These are phyloP conservation scores for Trichoderma hamatum DNA, from an alignment of 2,329 filamentous ascomycete genomes.

Conservation along the genomic window DNA sequence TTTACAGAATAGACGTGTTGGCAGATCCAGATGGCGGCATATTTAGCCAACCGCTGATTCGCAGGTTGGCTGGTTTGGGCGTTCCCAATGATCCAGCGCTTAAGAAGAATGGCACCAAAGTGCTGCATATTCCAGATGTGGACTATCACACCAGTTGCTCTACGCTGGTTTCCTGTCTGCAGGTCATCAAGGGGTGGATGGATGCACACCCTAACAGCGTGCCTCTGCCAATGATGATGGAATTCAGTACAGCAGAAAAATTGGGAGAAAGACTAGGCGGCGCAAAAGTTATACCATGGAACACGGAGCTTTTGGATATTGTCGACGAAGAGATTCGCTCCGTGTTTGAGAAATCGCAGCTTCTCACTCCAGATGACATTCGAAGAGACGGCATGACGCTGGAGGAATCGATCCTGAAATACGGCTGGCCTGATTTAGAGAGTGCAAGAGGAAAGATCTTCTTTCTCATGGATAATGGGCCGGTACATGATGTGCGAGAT, in stretches of 20 bases:
- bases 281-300: constrained; percentile 48
- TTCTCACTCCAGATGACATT: constrained; percentile 53
- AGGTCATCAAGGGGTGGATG: constrained; percentile 49
- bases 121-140: constrained; percentile 54
- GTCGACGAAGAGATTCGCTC: constrained; percentile 52
- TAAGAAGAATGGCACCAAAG: constrained; percentile 49
- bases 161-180: constrained; percentile 50
- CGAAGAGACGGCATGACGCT: constrained; percentile 46
- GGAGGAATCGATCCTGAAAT: constrained; percentile 48
- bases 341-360: constrained; percentile 44
- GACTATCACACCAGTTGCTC: constrained; percentile 51
- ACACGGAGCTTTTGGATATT: constrained; percentile 44
- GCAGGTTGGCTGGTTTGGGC: constrained; percentile 44
- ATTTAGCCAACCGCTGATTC: constrained; percentile 50
- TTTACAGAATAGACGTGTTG: constrained; percentile 46
- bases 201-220: constrained; percentile 47
- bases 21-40: constrained; percentile 52
- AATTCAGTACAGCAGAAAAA: constrained; percentile 47
- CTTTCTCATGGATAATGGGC: constrained; percentile 56
- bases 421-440: constrained; percentile 53
- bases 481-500: constrained; percentile 42
- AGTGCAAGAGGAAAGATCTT: constrained; percentile 49
- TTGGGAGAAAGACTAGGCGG: constrained; percentile 36
- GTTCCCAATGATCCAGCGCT: constrained; percentile 45
- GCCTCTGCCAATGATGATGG: constrained; percentile 53